Evolutionary conservation across 495 filamentous ascomycete genomes (phyloP).

Genomic region (Tuber microsphaerosporum): DNA sequence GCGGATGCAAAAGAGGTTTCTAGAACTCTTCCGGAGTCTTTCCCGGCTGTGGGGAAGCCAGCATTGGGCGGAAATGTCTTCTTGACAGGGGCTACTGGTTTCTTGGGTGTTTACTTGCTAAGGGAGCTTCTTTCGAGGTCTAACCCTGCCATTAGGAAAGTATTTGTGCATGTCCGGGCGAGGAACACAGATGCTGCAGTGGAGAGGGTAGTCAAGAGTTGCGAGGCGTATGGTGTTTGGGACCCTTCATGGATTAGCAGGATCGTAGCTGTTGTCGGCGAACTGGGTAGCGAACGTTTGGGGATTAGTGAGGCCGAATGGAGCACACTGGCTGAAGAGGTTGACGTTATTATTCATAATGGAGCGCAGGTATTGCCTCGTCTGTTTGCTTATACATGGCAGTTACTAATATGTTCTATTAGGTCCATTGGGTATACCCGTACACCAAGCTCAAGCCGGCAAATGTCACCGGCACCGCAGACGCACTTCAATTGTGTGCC

Average conservation of each 20-base stretch:
- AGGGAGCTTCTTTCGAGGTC: slow-evolving; percentile 61
- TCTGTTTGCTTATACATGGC: not conserved
- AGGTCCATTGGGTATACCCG: slow-evolving; percentile 76
- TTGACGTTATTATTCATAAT: slow-evolving; percentile 83
- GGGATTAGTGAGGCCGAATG: slow-evolving; percentile 60
- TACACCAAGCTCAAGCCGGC: slow-evolving; percentile 68
- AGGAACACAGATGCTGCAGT: slow-evolving; percentile 49
- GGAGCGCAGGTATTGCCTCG: slow-evolving; percentile 54
- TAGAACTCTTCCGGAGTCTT: slow-evolving; percentile 47
- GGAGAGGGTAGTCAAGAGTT: slow-evolving; percentile 51
- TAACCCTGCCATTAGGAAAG: slow-evolving; percentile 49
- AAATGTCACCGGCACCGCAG: slow-evolving; percentile 77
- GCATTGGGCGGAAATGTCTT: slow-evolving; percentile 55
- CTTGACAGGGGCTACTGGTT: slow-evolving; percentile 86
- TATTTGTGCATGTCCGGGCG: slow-evolving; percentile 74
- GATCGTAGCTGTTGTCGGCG: slow-evolving; percentile 62
- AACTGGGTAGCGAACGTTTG: slow-evolving; percentile 63
- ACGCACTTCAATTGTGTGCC: slow-evolving; percentile 67
- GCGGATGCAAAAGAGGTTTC: slow-evolving; percentile 57
- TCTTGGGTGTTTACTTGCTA: slow-evolving; percentile 77
- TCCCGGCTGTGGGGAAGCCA: slow-evolving; percentile 38
- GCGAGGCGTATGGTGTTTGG: slow-evolving; percentile 75
- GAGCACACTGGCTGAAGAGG: slow-evolving; percentile 56
- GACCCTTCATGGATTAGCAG: slow-evolving; percentile 57
- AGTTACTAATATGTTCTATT: not conserved